Conservation (phyloP, 2,329 filamentous ascomycete genomes). For the Coniochaeta sp. region DNA sequence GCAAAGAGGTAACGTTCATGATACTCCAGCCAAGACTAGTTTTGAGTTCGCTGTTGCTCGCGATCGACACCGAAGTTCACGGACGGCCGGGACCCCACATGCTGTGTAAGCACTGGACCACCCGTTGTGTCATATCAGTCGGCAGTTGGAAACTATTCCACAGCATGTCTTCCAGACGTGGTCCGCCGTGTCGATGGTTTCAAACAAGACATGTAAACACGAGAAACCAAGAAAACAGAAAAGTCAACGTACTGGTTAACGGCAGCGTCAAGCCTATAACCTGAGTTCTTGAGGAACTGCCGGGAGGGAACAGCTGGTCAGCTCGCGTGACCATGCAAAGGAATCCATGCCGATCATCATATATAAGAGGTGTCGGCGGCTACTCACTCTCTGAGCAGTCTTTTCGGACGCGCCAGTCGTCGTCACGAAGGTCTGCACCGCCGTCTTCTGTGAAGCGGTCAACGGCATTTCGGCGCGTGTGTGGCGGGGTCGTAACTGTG, state of each 20-base stretch:
- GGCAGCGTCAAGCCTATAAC: slow-evolving; percentile 45
- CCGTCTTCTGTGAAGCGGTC: slow-evolving; percentile 24
- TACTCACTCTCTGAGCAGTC: slow-evolving; percentile 31
- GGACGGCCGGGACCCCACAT: background rate
- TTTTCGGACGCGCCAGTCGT: slow-evolving; percentile 36
- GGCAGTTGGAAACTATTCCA: background rate
- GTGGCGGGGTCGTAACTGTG: background rate
- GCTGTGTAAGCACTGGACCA: background rate
- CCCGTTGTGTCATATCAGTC: background rate
- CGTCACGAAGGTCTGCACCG: slow-evolving; percentile 32
- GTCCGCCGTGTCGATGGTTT: background rate
- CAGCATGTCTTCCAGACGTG: background rate
- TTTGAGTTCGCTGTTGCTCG: background rate
- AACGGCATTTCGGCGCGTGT: slow-evolving; percentile 13
- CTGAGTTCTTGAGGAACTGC: slow-evolving; percentile 39
- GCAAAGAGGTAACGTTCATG: background rate
- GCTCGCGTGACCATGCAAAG: slow-evolving; percentile 1
- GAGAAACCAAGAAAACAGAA: background rate
- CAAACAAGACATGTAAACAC: background rate
- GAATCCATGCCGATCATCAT: background rate
- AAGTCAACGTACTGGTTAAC: slow-evolving; percentile 47
- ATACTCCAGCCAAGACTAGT: background rate
- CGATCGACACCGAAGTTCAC: background rate
- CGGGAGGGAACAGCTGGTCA: background rate
- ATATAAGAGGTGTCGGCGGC: background rate